Evolutionary conservation across 2,329 filamentous ascomycete species (phyloP), one percentile per base, ranked within the genome.

Genomic region (Capronia coronata): DNA sequence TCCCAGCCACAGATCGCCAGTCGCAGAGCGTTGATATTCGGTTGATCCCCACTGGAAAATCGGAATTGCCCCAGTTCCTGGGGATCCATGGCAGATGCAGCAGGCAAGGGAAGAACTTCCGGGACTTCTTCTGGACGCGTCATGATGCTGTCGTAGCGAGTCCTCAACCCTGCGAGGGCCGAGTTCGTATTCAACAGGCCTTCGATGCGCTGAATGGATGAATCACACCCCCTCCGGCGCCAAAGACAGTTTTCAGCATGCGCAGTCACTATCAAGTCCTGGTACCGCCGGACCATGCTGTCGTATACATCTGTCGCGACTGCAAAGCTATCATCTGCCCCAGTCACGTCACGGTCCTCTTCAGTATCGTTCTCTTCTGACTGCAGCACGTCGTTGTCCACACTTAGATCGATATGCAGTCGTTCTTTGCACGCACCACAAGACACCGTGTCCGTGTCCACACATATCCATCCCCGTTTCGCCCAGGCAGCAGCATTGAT

Each of bases 401-500:
- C 80, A 1, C 80, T 75, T 4, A 94, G 72, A 68, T 86, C 88
- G 45, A 97, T 86, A 3, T 93, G 78, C 34, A 96, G 75, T 60
- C 94, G 86, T 61, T 85, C 84, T 63, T 84, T 84, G 63, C 93
- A 98, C 2, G 90, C 80, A 34, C 85, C 83, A 65, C 93, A 98
- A 14, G 82, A 80, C 13, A 97, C 87, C 2, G 86, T 86, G 67
- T 94, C 89, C 57, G 82, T 82, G 60, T 84, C 84, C 39, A 85
- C 81, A 62, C 91, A 96, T 2, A 84, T 76, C 91, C 93, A 98
- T 1, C 91, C 91, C 51, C 86, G 75, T 72, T 91, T 95, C 0
- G 90, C 90, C 93, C 93, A 98, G 65, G 89, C 85, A 6, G 96
- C 82, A 68, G 97, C 93, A 63, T 82, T 88, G 60, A 97, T 83